These are phyloP conservation scores for Stagonosporopsis cucurbitacearum DNA, from an alignment of 2,329 filamentous ascomycete species.

Conservation along the genomic window DNA sequence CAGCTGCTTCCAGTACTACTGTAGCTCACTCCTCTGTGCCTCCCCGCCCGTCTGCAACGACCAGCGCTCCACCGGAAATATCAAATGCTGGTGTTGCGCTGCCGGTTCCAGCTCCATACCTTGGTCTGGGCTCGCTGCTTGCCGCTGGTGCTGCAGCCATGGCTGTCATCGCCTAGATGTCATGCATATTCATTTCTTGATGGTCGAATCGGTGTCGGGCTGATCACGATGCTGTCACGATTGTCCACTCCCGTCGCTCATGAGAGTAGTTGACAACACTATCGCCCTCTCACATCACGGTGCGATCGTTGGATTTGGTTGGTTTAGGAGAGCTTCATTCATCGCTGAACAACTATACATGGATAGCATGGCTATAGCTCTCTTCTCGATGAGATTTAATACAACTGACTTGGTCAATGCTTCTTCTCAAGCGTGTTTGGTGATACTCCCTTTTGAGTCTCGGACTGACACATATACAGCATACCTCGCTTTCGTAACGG, in stretches of 20 bases:
- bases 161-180: constrained; percentile 27
- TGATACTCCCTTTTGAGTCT: neutral
- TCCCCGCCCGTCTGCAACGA: constrained; percentile 12
- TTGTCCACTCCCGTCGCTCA: neutral
- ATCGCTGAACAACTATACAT: constrained; percentile 21
- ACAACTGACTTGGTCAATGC: constrained; percentile 18
- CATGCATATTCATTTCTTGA: constrained; percentile 4
- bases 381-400: constrained; percentile 24
- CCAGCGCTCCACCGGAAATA: constrained; percentile 13
- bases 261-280: neutral
- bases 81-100: constrained; percentile 28
- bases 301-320: constrained; percentile 20
- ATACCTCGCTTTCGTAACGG: neutral
- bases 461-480: neutral
- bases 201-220: neutral
- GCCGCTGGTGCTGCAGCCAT: constrained; percentile 32
- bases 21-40: constrained; percentile 20
- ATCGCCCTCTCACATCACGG: constrained; percentile 10
- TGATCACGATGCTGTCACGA: neutral
- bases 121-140: constrained; percentile 30
- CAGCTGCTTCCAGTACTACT: constrained; percentile 12
- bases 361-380: constrained; percentile 24
- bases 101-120: constrained; percentile 26
- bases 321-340: constrained; percentile 14
- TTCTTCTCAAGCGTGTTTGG: neutral